These are phyloP conservation scores for Hypoxylon sp. DNA, from an alignment of 2,329 filamentous ascomycete species.

Conservation along the genomic window DNA sequence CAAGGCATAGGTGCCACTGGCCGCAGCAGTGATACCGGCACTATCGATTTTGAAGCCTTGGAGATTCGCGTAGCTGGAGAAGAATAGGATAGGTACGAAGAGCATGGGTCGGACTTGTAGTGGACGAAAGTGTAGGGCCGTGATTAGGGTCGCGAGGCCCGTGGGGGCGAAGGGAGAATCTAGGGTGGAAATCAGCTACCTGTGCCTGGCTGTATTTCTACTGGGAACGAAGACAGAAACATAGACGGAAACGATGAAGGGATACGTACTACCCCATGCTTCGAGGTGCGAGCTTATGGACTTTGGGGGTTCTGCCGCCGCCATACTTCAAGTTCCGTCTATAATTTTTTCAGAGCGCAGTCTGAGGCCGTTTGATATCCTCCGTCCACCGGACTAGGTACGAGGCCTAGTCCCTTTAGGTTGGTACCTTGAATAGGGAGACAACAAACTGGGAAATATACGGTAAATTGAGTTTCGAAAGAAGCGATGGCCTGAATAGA, in stretches of 20 bases:
- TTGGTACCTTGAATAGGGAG: too few species aligned
- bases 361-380: not conserved
- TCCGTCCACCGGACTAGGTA: slow-evolving; percentile 1
- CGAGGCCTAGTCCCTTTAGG: not conserved
- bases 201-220: not conserved
- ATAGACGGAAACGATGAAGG: not conserved
- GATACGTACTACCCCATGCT: slow-evolving; percentile 66
- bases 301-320: slow-evolving; percentile 52
- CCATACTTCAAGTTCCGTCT: slow-evolving; percentile 49
- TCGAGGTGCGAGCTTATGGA: slow-evolving; percentile 57
- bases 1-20: slow-evolving; percentile 71
- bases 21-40: slow-evolving; percentile 69
- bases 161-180: slow-evolving; percentile 69
- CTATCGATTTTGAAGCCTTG: slow-evolving; percentile 71
- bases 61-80: slow-evolving; percentile 72
- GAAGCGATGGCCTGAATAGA: too few species aligned
- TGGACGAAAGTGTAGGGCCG: slow-evolving; percentile 70
- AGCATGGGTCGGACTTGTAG: slow-evolving; percentile 66
- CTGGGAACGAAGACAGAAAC: not conserved
- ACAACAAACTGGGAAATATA: not conserved
- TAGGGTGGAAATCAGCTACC: slow-evolving; percentile 49
- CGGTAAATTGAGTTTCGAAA: too few species aligned
- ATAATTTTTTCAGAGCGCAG: not conserved
- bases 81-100: slow-evolving; percentile 67
- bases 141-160: slow-evolving; percentile 69